Evolutionary conservation across 2,329 filamentous ascomycete species (phyloP).

Genomic region (Graphilbum ipis-grandicollis): DNA sequence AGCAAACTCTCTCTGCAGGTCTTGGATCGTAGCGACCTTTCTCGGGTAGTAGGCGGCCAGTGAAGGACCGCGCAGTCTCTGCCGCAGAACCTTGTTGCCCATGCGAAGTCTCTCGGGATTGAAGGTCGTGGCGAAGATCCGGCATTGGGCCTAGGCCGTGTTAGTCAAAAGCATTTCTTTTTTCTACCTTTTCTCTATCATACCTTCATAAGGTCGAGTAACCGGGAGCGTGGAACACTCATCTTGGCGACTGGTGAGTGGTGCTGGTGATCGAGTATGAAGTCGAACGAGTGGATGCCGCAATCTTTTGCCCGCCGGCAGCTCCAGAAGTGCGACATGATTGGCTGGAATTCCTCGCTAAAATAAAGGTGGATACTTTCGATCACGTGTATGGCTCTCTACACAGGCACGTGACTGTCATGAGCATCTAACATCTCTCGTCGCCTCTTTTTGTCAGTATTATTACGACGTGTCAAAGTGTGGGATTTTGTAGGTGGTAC

Average conservation of each 20-base stretch:
- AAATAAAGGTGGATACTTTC: no score
- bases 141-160: slow-evolving; percentile 57
- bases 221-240: slow-evolving; percentile 42
- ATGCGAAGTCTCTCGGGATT: slow-evolving; percentile 71
- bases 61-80: slow-evolving; percentile 69
- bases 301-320: no score
- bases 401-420: no score
- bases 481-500: no score
- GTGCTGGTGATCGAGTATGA: background rate
- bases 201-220: slow-evolving; percentile 68
- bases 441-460: no score
- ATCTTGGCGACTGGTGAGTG: slow-evolving; percentile 23
- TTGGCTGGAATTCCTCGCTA: no score
- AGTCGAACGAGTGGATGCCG: no score
- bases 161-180: background rate
- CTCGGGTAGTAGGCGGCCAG: slow-evolving; percentile 81
- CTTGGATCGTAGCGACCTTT: slow-evolving; percentile 50
- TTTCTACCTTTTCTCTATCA: slow-evolving; percentile 2
- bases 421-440: no score
- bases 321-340: no score
- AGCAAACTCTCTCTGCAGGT: slow-evolving; percentile 53
- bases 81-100: slow-evolving; percentile 83
- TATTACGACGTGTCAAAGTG: no score
- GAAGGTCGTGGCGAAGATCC: slow-evolving; percentile 78
- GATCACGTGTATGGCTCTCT: no score